Evolutionary conservation across 768 basidiomycete species (phyloP), one percentile per base, ranked within the genome.

Genomic region (Panaeolus cyanescens): DNA sequence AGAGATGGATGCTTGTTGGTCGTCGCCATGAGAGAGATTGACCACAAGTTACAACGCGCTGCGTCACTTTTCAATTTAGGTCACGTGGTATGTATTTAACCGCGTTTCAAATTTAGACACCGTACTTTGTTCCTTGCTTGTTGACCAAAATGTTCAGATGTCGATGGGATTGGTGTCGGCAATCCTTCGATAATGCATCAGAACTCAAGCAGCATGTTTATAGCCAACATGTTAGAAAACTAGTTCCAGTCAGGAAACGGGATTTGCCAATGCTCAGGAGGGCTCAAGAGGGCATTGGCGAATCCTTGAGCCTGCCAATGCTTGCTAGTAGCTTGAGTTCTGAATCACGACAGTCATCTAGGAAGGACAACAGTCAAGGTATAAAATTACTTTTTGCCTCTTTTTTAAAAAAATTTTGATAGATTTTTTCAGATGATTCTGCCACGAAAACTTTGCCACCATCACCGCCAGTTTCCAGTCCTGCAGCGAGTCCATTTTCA

Each of bases 151-250:
- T 71, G 6, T 62, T 78, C 61, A 65, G 73, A 12, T 87, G 86
- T 70, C 74, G 73, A 58, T 87, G 86, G 86, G 75, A 74, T 5
- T 83, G 83, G 81, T 88, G 86, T 56, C 74, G 81, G 2, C 69
- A 69, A 9, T 73, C 73, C 2, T 87, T 81, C 59, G 45, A 67
- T 9, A 75, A 65, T 28, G 70, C 73, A n/a, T 62, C 68, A 2
- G 77, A 76, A 15, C 78, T 87, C 28, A 67, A 73, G 2, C 63
- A 72, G 6, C 87, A 88, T 66, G 79, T 87, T 40, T 67, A 77
- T 13, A 67, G 72, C 28, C 78, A 82, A 10, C 87, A 88, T 67
- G 75, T 84, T 40, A 75, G 70, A 55, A 72, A 71, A 28, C 74
- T 78, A 34, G 67, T 76, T 39, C 80, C 84, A n/a, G 75, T 83